phyloP scores from a whole-genome alignment of 495 filamentous ascomycete genomes.

The Lasiosphaeriaceae sp. region DNA sequence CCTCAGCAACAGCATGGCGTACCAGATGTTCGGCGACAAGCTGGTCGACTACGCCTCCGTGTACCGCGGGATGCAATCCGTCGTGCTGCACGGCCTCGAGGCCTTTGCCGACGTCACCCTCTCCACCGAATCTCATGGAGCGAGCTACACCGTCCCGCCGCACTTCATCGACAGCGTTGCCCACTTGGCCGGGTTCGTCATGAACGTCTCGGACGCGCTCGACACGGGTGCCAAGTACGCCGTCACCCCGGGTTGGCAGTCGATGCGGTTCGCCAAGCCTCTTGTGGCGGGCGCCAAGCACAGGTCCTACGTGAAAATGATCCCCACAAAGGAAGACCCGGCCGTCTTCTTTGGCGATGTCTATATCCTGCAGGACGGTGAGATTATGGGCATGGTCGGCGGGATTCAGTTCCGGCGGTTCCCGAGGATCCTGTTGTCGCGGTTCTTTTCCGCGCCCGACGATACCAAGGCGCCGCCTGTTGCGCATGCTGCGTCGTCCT shows the following conservation, averaged over 20 bases:
- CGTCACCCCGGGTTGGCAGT: constrained; percentile 62
- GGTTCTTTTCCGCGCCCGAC: constrained; percentile 38
- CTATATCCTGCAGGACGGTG: constrained; percentile 48
- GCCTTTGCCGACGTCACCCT: constrained; percentile 22
- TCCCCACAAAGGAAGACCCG: constrained; percentile 30
- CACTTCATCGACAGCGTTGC: constrained; percentile 58
- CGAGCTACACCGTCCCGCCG: constrained; percentile 50
- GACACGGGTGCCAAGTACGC: constrained; percentile 53
- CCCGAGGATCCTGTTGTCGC: constrained; percentile 50
- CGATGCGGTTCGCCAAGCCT: constrained; percentile 52
- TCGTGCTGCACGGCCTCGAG: constrained; percentile 24
- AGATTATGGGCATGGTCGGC: constrained; percentile 36
- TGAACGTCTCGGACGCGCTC: constrained; percentile 59
- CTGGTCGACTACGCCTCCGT: constrained; percentile 51
- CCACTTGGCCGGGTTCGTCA: constrained; percentile 60
- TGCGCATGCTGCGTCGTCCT: not conserved
- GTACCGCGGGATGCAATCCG: constrained; percentile 21
- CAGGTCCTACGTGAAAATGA: constrained; percentile 57
- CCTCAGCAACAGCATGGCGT: constrained; percentile 54
- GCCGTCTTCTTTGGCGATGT: constrained; percentile 43
- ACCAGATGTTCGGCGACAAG: constrained; percentile 53
- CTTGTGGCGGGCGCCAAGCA: constrained; percentile 55
- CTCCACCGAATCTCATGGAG: constrained; percentile 34
- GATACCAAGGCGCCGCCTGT: not conserved
- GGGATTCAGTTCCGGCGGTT: constrained; percentile 52